Evolutionary conservation across 768 basidiomycete species (phyloP), one percentile per base, ranked within the genome.

Genomic region (Mycena vulgaris): DNA sequence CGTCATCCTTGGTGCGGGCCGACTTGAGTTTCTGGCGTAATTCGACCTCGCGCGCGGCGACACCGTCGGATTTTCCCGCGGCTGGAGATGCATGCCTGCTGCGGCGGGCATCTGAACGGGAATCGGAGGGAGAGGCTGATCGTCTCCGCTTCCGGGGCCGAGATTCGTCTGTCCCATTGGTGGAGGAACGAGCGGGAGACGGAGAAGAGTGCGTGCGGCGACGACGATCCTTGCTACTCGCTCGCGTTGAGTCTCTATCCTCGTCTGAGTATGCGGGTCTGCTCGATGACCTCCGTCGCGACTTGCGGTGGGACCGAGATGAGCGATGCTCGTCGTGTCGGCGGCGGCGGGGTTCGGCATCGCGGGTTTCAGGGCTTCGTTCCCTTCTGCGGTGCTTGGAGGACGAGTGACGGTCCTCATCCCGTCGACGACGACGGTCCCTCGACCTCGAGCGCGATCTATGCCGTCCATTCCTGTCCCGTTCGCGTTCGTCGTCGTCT

Each of bases 401-500:
- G 19, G 52, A 33, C 17, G 69, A 40, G 40, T 61, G 53, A 5
- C 77, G 68, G 25, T 75, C 77, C 14, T 78, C 70, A 28, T 79
- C 78, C 11, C 60, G 19, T 14, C 49, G 58, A 11, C 61, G 66
- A 28, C 62, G 66, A 17, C 57, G 63, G 13, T 72, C 67, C 53
- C 68, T 25, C 42, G 63, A 66, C 55, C 68, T 25, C 42, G 63
- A 66, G 48, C 66, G 48, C 19, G 71, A 68, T 62, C 74, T 39
- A 51, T 61, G 51, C 64, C 80, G 71, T 66, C 76, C 78, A 60
- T 75, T 74, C 31, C 63, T 47, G 5, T 72, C 75, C 4, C 74
- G 76, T 31, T 82, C 74, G 80, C 83, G 61, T 83, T 80, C 66
- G 66, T 69, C 73, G 25, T 85, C 85, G 83, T 80, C 66, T 65